A percentile compares a stretch with the other conserved stretches of the same genome.
phyloP scores from a whole-genome alignment of 768 basidiomycete genomes.

The Amylocystis lapponica region DNA sequence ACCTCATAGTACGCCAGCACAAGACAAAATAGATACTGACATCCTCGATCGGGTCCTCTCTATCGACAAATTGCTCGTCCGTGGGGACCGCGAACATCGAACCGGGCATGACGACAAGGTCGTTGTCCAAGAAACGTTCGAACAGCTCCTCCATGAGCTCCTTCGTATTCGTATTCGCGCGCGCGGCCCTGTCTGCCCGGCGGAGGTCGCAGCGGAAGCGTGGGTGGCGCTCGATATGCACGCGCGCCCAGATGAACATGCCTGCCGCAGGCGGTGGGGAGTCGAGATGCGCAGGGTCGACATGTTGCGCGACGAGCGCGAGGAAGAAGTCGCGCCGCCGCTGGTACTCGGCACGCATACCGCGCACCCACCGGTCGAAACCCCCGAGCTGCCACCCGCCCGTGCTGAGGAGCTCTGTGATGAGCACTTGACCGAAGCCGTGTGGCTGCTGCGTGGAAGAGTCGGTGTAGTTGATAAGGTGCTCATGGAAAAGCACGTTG shows the following conservation, averaged over 20 bases:
- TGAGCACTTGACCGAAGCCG: conserved; percentile 39
- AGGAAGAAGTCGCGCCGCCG: conserved; percentile 43
- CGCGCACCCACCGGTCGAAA: conserved; percentile 40
- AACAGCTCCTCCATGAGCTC: conserved; percentile 44
- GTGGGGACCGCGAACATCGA: conserved; percentile 36
- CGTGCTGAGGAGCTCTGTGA: conserved; percentile 35
- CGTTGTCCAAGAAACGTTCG: conserved; percentile 31
- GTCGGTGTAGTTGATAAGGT: conserved; percentile 37
- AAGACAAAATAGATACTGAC: conserved; percentile 26
- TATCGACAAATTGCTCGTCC: conserved; percentile 14
- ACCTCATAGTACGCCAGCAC: background rate
- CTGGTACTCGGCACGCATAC: conserved; percentile 44
- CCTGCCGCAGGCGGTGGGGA: conserved; percentile 33
- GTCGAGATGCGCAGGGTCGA: conserved; percentile 25
- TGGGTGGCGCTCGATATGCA: conserved; percentile 39
- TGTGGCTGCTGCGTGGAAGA: conserved; percentile 42
- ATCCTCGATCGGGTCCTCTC: conserved; percentile 26
- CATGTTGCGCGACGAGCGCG: conserved; percentile 29
- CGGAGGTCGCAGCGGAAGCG: conserved; percentile 24
- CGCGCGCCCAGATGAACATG: conserved; percentile 51
- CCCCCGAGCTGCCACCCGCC: conserved; percentile 38
- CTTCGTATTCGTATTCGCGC: conserved; percentile 32
- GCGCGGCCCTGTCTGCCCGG: background rate
- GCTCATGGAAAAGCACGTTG: conserved; percentile 33
- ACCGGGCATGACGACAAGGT: conserved; percentile 43